These are phyloP conservation scores for Mucor indicus DNA, from an alignment of 371 early-diverging fungal genomes.

Conservation along the genomic window DNA sequence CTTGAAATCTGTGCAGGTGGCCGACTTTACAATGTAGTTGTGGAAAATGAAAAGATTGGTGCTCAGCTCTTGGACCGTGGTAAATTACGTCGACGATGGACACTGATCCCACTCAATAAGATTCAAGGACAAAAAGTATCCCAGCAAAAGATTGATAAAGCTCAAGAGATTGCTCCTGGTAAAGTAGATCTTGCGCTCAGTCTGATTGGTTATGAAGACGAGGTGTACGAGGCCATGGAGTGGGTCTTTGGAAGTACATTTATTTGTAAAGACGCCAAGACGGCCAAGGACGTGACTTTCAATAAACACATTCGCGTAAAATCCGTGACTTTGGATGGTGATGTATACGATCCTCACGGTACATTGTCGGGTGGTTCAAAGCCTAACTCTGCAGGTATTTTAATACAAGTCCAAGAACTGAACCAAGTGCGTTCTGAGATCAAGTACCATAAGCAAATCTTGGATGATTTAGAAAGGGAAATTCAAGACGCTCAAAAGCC, in stretches of 20 bases:
- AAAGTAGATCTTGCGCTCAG: constrained; percentile 82
- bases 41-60: constrained; percentile 88
- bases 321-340: constrained; percentile 98
- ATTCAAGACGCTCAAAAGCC: constrained; percentile 35
- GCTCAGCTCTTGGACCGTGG: constrained; percentile 82
- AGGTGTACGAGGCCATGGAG: constrained; percentile 84
- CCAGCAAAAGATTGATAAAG: constrained; percentile 59
- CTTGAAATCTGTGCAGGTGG: constrained; percentile 95
- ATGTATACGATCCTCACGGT: constrained; percentile 98
- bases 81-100: constrained; percentile 79
- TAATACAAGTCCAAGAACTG: constrained; percentile 68
- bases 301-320: constrained; percentile 73
- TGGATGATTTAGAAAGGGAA: constrained; percentile 48
- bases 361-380: constrained; percentile 96
- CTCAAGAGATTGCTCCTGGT: constrained; percentile 77
- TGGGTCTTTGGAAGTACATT: constrained; percentile 95
- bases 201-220: constrained; percentile 78
- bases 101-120: constrained; percentile 97
- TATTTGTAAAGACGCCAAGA: constrained; percentile 85
- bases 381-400: constrained; percentile 71
- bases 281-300: constrained; percentile 89
- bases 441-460: constrained; percentile 36
- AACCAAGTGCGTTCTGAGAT: constrained; percentile 57
- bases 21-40: constrained; percentile 92
- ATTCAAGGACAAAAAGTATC: constrained; percentile 69